Evolutionary conservation across 208 protist species (phyloP), one percentile per base, ranked within the genome.

Genomic region (Crithidia mellificae): DNA sequence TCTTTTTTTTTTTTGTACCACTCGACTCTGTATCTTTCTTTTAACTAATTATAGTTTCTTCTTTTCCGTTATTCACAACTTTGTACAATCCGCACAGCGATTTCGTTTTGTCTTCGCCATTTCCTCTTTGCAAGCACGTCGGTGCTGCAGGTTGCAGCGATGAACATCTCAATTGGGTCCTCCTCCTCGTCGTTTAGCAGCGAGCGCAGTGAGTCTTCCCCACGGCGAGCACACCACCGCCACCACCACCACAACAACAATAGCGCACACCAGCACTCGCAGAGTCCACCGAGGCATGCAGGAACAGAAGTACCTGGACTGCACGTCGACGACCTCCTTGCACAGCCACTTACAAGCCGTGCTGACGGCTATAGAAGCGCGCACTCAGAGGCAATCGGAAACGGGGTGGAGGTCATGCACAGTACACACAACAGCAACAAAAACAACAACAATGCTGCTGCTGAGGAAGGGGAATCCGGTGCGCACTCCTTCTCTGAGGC

Each of bases 81-180:
- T n/a, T n/a, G n/a, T n/a, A n/a, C n/a, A n/a, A n/a, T n/a, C n/a
- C n/a, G n/a, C n/a, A n/a, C 34, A 5, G 11, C 34, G 34, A 5
- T 5, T 38, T 38, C 7, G 7, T 38, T 38, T 38, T 38, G 5
- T 11, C 5, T 38, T 38, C 11, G 34, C 11, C 34, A 38, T 38
- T 38, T 38, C 11, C 11, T 11, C 11, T 38, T 38, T 11, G 7
- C 11, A 12, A 5, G 11, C 34, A 11, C 11, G 41, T 6, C 41
- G 22, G 20, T 52, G 22, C 5, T 24, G 47, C 22, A n/a, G 6
- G 20, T 9, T 15, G 29, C 22, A 7, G 22, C 20, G 20, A 67
- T 71, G 63, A 41, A 73, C 34, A 72, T 77, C 38, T 59, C 44
- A 8, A 70, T 74, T 36, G 68, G 54, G 3, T 72, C 61, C 20